Base-by-base conservation (phyloP, 352 stramenopile genomes). In the Phytophthora quininea region DNA sequence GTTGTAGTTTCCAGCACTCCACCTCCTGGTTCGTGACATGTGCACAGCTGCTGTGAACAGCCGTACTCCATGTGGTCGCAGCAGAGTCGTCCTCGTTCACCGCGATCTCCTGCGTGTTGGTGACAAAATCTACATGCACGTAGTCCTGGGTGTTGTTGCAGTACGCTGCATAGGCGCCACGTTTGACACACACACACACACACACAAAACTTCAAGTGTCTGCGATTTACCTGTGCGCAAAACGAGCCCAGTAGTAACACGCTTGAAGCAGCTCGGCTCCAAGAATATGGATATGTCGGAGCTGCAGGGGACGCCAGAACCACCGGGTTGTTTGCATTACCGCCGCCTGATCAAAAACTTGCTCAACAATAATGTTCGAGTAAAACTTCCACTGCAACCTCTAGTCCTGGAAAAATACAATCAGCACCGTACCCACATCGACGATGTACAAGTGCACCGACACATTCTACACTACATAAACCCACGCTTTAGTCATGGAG, bases 11-110 rank as follows among this genome's bases (percentile, higher is more conserved):
- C 19, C 19, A 24, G 19, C 19, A 24, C 15, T 58, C 29, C 19
- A 68, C 46, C n/a, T 52, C 37, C 58, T 72, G 50, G 6, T 50
- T 32, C 19, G 49, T 32, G 64, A 51, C 58, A 73, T 62, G 49
- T 73, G 42, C 9, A 73, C 49, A 15, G 40, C 64, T 14, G 68
- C 29, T 30, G 64, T 64, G 42, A 72, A 68, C 64, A 43, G 52
- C 45, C 63, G 56, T 67, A 67, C 52, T 72, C 58, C 46, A 65
- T 51, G 19, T 24, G 62, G 71, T 60, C 8, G 67, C 56, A 48
- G 71, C 63, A 35, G 55, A 73, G 9, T 76, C 68, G 27, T 72
- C 58, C 30, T 35, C 63, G 45, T 76, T 76, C 19, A 63, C 42
- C 15, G 63, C 66, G 63, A 73, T 63, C 31, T 68, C 58, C 29